Base-by-base conservation (phyloP, 2,329 filamentous ascomycete species). In the Pseudogymnoascus sp. region DNA sequence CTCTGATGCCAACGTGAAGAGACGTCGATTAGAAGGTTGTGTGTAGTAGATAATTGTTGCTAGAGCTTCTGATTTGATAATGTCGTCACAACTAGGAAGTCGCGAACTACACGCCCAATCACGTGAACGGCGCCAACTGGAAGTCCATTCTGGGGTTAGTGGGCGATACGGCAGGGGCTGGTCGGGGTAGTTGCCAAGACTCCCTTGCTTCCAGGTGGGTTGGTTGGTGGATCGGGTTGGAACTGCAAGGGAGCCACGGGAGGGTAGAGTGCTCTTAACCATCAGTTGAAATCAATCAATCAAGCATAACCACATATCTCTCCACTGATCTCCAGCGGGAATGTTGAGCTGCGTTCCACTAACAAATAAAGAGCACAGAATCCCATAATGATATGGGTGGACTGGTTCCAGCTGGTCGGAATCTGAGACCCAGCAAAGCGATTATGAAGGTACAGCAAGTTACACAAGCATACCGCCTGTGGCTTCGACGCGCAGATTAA, bases 11-110 rank as follows among this genome's bases (percentile, higher is more conserved):
- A 22, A 56, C 14, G n/a, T 56, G 50, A 56, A 33, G 50, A 19
- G 50, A 12, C 10, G 10, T 19, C 24, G 5, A 33, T 56, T 56
- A 16, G 28, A 56, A 12, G 5, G 28, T 10, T 22, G n/a, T 11
- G 19, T 22, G n/a, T 11, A 33, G 50, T 19, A 12, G n/a, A 53
- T 16, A 10, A 16, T 53, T 53, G 46, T 31, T 31, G n/a, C 26
- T 16, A 2, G 26, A 12, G 8, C 10, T n/a, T 31, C 26, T 53
- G 46, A 53, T 53, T 53, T 53, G 50, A 56, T 33, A 33, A 56
- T 56, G 50, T 56, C 50, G 50, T 56, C 50, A 56, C n/a, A 56
- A 33, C 19, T 56, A 6, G 50, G 28, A 56, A 56, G 46, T 56
- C 50, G 28, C 50, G 28, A 56, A 33, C n/a, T 56, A 3, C 33